Evolutionary conservation across 2,329 filamentous ascomycete genomes (phyloP), one percentile per base, ranked within the genome.

Genomic region (Immersiporthe knoxdaviesiana): DNA sequence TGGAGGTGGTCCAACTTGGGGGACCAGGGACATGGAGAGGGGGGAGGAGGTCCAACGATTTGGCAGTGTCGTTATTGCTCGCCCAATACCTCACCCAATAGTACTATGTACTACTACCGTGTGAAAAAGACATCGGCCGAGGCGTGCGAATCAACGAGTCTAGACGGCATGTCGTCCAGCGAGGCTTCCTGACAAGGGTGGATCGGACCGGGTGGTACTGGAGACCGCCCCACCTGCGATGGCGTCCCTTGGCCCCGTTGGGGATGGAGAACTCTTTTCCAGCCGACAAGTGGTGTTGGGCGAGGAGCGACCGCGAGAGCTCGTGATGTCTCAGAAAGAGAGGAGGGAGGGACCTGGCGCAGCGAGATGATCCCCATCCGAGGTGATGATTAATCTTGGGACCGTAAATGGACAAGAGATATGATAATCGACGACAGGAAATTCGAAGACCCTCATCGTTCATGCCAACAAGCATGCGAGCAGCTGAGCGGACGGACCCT

Each of bases 21-120:
- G 65, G 56, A 24, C 61, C 56, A 52, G 37, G n/a, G 60, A 59
- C 69, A 52, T 35, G 54, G 59, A 16, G 44, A 21, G 39, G 24
- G 47, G 24, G 47, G 30, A 27, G 60, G 18, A 67, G 30, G 66
- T 52, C 64, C 67, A 71, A 67, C 67, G 58, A 60, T 60, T 35
- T 63, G 63, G 50, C 63, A 35, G 41, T 30, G 24, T 62, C 50
- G 35, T 65, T 32, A 65, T 69, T 71, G 67, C 64, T 66, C 63
- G 32, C 54, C 65, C 67, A 71, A 67, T 62, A 62, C 44, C 27
- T 69, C 47, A 63, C 27, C 50, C 69, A 69, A 52, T 59, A 62
- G 69, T 69, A 69, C 67, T 67, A 60, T 56, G 69, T 69, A 69
- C 67, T 67, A 60, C 61, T 54, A 71, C 67, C 61, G 67, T 69